Evolutionary conservation across 371 early-diverging fungal species (phyloP).

Genomic region (Mortierella sp.): DNA sequence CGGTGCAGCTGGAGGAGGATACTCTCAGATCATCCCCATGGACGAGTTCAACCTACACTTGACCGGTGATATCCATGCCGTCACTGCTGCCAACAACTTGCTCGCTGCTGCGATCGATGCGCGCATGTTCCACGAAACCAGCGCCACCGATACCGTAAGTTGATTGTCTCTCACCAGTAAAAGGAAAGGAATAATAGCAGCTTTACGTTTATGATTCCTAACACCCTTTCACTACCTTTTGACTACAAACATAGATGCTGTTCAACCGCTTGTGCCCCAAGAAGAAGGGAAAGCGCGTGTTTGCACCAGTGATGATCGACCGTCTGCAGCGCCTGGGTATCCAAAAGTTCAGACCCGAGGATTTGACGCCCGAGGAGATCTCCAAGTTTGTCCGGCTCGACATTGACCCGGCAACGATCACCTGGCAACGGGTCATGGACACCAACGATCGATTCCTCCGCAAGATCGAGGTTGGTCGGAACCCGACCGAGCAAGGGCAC

Average conservation of each 20-base stretch:
- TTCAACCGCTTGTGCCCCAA: slow-evolving; percentile 91
- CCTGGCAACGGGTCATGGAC: slow-evolving; percentile 96
- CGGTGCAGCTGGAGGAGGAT: slow-evolving; percentile 98
- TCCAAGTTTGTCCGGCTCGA: slow-evolving; percentile 88
- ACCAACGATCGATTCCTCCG: slow-evolving; percentile 96
- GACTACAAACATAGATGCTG: slow-evolving; percentile 64
- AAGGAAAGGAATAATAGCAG: too few species aligned
- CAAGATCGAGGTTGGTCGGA: slow-evolving; percentile 89
- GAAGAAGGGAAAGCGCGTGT: slow-evolving; percentile 85
- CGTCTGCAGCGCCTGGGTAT: slow-evolving; percentile 90
- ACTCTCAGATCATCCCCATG: slow-evolving; percentile 99
- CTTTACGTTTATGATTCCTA: too few species aligned
- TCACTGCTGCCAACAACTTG: slow-evolving; percentile 97
- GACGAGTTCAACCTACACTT: slow-evolving; percentile 98
- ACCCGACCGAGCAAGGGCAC: slow-evolving; percentile 88
- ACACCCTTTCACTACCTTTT: background rate
- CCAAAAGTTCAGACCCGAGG: slow-evolving; percentile 79
- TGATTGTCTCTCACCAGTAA: background rate
- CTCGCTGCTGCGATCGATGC: slow-evolving; percentile 98
- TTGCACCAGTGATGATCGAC: slow-evolving; percentile 88
- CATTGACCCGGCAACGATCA: slow-evolving; percentile 92
- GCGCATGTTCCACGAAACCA: slow-evolving; percentile 94
- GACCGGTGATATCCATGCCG: slow-evolving; percentile 98
- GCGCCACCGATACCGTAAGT: slow-evolving; percentile 40
- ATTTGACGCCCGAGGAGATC: slow-evolving; percentile 86